Evolutionary conservation across 352 stramenopile genomes (phyloP).

Genomic region (Plasmopara viticola): DNA sequence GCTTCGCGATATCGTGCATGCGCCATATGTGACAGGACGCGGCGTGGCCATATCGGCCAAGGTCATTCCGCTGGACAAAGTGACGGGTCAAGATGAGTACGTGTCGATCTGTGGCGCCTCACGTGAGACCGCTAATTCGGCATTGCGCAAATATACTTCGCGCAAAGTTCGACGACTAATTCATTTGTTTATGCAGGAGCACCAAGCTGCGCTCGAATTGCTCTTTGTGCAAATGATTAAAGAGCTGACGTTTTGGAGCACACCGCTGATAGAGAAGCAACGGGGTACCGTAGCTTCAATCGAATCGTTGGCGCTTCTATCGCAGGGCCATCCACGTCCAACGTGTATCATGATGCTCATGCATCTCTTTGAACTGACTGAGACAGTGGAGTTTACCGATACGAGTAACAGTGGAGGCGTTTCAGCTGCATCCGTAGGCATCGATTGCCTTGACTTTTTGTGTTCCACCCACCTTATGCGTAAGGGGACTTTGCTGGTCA

Average conservation of each 20-base stretch:
- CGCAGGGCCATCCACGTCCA: conserved; percentile 60
- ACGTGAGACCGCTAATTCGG: conserved; percentile 75
- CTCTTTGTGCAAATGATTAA: conserved; percentile 82
- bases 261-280: conserved; percentile 34
- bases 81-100: conserved; percentile 84
- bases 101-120: conserved; percentile 81
- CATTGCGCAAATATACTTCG: conserved; percentile 80
- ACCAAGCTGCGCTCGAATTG: conserved; percentile 55
- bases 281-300: conserved; percentile 43
- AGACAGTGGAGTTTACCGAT: conserved; percentile 81
- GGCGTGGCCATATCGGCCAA: conserved; percentile 83
- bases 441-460: conserved; percentile 83
- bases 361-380: conserved; percentile 78
- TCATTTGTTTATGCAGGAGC: conserved; percentile 76
- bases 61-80: conserved; percentile 78
- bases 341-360: conserved; percentile 75
- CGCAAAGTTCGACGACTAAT: conserved; percentile 80
- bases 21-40: conserved; percentile 73
- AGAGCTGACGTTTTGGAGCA: conserved; percentile 81
- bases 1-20: conserved; percentile 74
- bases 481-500: conserved; percentile 50
- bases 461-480: conserved; percentile 79
- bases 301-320: conserved; percentile 62
- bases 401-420: conserved; percentile 23
- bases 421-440: conserved; percentile 52